phyloP scores from a whole-genome alignment of 2,329 filamentous ascomycete species.

The Botryotinia convoluta region DNA sequence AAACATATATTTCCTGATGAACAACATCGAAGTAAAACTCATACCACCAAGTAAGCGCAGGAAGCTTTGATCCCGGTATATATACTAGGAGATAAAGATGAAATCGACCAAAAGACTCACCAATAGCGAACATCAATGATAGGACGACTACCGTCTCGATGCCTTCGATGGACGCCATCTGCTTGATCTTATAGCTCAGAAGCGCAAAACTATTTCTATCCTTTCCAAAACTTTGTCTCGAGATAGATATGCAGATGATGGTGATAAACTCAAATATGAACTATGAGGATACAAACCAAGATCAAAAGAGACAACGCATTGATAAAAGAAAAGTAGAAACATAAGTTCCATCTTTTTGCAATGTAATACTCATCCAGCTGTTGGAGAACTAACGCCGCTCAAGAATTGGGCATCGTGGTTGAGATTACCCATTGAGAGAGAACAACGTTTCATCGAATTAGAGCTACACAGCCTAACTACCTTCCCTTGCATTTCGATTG shows the following conservation, averaged over 20 bases:
- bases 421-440: not conserved
- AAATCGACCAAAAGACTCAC: not conserved
- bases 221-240: not conserved
- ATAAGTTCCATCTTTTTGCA: not conserved
- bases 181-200: not conserved
- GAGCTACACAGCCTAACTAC: rapidly evolving
- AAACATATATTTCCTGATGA: constrained; percentile 43
- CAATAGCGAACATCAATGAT: not conserved
- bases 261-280: not conserved
- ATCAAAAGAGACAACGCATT: not conserved
- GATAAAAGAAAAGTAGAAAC: not conserved
- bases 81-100: not conserved
- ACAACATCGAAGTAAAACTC: constrained; percentile 44
- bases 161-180: not conserved
- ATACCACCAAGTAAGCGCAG: constrained; percentile 29
- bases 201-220: not conserved
- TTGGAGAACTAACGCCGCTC: not conserved
- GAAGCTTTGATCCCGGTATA: not conserved
- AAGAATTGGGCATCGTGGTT: not conserved
- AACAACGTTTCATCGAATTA: not conserved
- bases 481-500: not conserved
- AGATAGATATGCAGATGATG: not conserved
- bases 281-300: not conserved
- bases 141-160: not conserved
- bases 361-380: not conserved